Evolutionary conservation across 768 basidiomycete species (phyloP).

Genomic region (Neoboletus magnificus): DNA sequence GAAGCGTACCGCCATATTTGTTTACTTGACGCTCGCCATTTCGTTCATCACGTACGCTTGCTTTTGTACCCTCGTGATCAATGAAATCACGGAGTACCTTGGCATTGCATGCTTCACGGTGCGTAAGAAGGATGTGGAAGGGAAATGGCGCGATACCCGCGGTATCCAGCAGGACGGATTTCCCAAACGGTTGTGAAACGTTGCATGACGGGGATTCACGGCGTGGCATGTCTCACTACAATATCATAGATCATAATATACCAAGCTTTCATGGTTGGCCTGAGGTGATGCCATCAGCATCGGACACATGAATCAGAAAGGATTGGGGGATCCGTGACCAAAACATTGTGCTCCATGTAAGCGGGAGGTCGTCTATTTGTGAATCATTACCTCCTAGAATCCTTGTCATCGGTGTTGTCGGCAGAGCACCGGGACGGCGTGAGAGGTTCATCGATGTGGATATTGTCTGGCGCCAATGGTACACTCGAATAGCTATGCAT

Average conservation of each 20-base stretch:
- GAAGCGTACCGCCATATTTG: conserved; percentile 61
- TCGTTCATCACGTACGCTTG: conserved; percentile 70
- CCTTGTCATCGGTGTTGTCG: too few species aligned
- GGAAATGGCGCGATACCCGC: conserved; percentile 50
- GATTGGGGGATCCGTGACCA: too few species aligned
- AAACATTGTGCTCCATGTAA: too few species aligned
- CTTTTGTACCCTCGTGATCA: conserved; percentile 81
- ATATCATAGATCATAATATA: conserved; percentile 3
- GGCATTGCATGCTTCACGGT: conserved; percentile 97
- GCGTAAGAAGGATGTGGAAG: conserved; percentile 71
- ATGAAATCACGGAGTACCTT: conserved; percentile 84
- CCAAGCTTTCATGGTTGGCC: neutral
- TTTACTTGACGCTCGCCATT: conserved; percentile 65
- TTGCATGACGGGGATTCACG: neutral
- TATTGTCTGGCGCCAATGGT: too few species aligned
- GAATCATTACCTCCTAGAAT: too few species aligned
- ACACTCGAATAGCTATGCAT: too few species aligned
- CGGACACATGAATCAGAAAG: neutral
- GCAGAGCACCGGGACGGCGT: too few species aligned
- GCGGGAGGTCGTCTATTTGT: too few species aligned
- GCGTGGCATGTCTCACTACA: neutral
- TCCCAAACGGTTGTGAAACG: conserved; percentile 19
- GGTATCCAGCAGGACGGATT: conserved; percentile 26
- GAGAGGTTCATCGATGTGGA: too few species aligned
- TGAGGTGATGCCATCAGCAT: neutral